Conservation (phyloP, 2,329 filamentous ascomycete species). For the Fusarium sp. region DNA sequence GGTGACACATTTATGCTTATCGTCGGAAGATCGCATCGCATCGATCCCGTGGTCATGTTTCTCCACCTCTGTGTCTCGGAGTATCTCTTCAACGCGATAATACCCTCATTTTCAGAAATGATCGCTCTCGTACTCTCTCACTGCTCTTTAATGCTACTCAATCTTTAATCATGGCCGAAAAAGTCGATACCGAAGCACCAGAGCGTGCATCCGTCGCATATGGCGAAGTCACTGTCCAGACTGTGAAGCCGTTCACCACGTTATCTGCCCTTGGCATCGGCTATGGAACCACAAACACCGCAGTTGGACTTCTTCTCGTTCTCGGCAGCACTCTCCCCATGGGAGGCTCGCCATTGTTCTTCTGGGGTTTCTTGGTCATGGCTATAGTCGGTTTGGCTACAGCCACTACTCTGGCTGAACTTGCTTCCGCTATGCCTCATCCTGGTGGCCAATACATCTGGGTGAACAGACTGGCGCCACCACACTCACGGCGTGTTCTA, state of each 20-base stretch:
- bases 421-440: conserved; percentile 45
- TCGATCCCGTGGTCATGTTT: neutral
- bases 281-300: conserved; percentile 43
- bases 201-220: conserved; percentile 12
- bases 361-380: conserved; percentile 44
- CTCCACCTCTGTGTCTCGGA: neutral
- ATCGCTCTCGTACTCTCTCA: neutral
- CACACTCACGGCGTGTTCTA: conserved; percentile 20
- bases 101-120: neutral
- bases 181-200: conserved; percentile 2
- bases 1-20: neutral
- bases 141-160: neutral
- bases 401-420: conserved; percentile 43
- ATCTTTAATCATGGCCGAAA: neutral
- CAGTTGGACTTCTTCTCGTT: conserved; percentile 36
- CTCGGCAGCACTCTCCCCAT: conserved; percentile 34
- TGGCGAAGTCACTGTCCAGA: conserved; percentile 37
- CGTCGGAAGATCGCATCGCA: neutral
- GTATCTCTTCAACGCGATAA: neutral
- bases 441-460: conserved; percentile 47
- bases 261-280: conserved; percentile 44
- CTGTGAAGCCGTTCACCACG: conserved; percentile 49
- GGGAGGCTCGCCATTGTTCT: conserved; percentile 40
- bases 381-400: conserved; percentile 40
- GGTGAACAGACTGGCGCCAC: conserved; percentile 37